These are phyloP conservation scores for Ophiostoma quercus DNA, from an alignment of 2,329 filamentous ascomycete genomes.

Conservation along the genomic window DNA sequence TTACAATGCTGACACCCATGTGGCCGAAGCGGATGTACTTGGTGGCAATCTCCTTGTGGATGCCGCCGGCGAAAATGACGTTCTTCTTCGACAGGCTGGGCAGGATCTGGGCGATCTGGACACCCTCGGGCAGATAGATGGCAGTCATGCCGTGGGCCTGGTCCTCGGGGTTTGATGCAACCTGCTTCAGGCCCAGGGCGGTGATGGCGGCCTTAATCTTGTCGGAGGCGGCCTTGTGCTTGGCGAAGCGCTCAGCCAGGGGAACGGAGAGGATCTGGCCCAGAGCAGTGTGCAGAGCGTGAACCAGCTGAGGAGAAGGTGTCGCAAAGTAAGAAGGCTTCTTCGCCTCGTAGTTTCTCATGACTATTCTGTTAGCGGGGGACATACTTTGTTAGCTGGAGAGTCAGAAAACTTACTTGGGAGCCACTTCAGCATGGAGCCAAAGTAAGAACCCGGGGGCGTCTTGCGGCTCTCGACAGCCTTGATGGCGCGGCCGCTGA, in stretches of 20 bases:
- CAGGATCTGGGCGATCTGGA: constrained; percentile 76
- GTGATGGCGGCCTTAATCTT: constrained; percentile 79
- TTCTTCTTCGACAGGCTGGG: constrained; percentile 80
- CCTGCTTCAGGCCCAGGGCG: constrained; percentile 73
- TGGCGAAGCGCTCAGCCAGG: constrained; percentile 74
- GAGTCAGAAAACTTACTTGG: constrained; percentile 57
- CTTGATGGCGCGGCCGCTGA: constrained; percentile 81
- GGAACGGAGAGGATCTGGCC: constrained; percentile 78
- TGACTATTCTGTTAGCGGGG: constrained; percentile 51
- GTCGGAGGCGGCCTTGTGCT: constrained; percentile 73
- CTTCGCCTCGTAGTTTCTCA: constrained; percentile 98
- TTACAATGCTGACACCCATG: constrained; percentile 87
- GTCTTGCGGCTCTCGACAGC: constrained; percentile 74
- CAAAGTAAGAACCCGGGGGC: constrained; percentile 84
- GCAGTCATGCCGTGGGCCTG: constrained; percentile 98
- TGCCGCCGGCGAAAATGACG: constrained; percentile 87
- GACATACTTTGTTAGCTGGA: no score
- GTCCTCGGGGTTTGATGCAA: constrained; percentile 78
- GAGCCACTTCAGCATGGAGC: constrained; percentile 94
- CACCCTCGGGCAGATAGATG: constrained; percentile 82
- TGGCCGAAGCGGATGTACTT: constrained; percentile 96
- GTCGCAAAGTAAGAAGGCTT: constrained; percentile 98
- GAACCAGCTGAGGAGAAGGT: constrained; percentile 87
- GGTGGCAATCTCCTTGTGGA: constrained; percentile 91
- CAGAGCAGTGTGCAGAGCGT: constrained; percentile 84